Base-by-base conservation (phyloP, 768 basidiomycete species). In the Clitopilus passeckerianus region DNA sequence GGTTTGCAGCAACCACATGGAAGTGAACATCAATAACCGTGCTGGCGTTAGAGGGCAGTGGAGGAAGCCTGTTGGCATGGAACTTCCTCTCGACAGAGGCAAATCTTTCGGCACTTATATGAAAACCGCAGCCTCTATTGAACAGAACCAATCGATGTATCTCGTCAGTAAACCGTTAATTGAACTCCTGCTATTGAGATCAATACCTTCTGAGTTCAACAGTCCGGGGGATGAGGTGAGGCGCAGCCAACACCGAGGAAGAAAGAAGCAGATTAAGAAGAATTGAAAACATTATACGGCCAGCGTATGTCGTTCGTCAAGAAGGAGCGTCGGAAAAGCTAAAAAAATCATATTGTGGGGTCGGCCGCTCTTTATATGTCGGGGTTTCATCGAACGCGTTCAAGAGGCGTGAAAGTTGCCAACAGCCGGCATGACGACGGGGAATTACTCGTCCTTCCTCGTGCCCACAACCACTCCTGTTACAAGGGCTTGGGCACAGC, bases 1-100 rank as follows among this genome's bases (percentile, higher is more conserved):
- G 60, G 61, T 78, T 76, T 60, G 74, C 67, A 64, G 67, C 72
- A 63, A 82, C 72, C 59, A 81, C 74, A 59, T 81, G 76, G 67
- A 76, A 78, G 65, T 77, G 77, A 22, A 80, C 70, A 34, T 74
- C 67, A n/a, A 80, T 61, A 24, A 64, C 67, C 0, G 69, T 65
- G 7, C 68, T 73, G 2, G 68, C 64, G 53, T 73, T 71, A 27
- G 71, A 64, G 6, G 63, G 50, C 23, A 66, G 61, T 12, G 70
- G 61, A 10, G 70, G 68, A 37, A 75, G 62, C 20, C 72, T 68
- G 60, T 73, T 67, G 16, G 68, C 65, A 35, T 65, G 63, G 68
- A 80, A 80, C 60, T 72, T 71, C 34, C 71, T 68, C 67, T 80
- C 79, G 7, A 71, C 70, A 1, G 70, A 65, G 12, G 66, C 64